Evolutionary conservation across 1,139 yeast species (phyloP), one percentile per base, ranked within the genome.

Genomic region (Wickerhamomyces sp.): DNA sequence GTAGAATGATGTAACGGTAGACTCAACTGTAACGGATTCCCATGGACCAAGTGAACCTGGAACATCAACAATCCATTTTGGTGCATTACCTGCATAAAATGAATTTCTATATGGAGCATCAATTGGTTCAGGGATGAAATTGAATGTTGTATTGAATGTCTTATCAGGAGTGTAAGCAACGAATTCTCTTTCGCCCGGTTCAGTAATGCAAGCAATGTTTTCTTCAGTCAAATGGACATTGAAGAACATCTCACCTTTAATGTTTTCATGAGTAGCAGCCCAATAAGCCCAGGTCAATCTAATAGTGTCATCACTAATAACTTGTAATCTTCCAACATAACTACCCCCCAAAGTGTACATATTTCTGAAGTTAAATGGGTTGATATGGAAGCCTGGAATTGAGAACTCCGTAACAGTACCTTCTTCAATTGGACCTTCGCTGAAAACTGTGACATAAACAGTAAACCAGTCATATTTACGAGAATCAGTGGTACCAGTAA

Each of bases 21-120:
- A 22, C 7, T 31, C 18, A 13, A 41, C 22, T 10, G 33, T 36
- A 24, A 42, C 33, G 21, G 38, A 35, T 9, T 22, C 14, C 44
- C 41, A 41, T 17, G 38, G 32, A 13, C 44, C 40, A 17, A 41
- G 27, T 7, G 38, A 14, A 15, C 40, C 42, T 19, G 45, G 40
- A 34, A 39, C 22, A 18, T 24, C 25, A 18, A 17, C 21, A 30
- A 24, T 31, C 28, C 36, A 22, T 16, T 31, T 22, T 16, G 38
- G 32, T 7, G 37, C 40, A 26, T 29, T 12, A n/a, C 27, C 20
- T 4, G 22, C 32, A 27, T 14, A 14, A 18, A 19, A 34, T 10
- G 30, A 34, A 12, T 33, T 34, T 24, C 39, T 28, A 10, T 17
- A 27, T 22, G 39, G 38, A 9, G 34, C 31, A 25, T 35, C 27